Percentiles rank a stretch among this genome's conserved stretches.
Conservation (phyloP, 1,139 yeast species). For the Yamadazyma friedrichii region DNA sequence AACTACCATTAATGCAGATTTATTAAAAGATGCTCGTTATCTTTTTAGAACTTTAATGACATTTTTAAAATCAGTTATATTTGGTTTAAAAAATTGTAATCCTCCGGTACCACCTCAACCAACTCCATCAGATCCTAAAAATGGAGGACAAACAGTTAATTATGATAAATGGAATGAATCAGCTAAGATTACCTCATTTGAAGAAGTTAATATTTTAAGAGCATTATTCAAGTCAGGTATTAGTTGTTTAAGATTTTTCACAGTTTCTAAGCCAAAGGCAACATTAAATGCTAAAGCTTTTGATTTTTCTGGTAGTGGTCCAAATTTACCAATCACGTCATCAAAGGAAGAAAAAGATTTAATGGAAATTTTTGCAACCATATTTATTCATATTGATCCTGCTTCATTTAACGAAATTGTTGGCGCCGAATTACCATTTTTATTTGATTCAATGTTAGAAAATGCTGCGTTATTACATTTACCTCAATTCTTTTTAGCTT, state of each 20-base stretch:
- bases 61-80: slow-evolving; percentile 85
- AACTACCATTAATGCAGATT: slow-evolving; percentile 48
- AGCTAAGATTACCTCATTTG: slow-evolving; percentile 78
- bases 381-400: slow-evolving; percentile 91
- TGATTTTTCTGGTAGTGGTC: slow-evolving; percentile 69
- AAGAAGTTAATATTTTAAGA: slow-evolving; percentile 77
- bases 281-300: slow-evolving; percentile 46
- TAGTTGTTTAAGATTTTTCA: slow-evolving; percentile 73
- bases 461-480: slow-evolving; percentile 88
- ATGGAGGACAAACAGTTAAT: slow-evolving; percentile 55
- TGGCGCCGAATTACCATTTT: slow-evolving; percentile 72
- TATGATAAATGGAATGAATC: slow-evolving; percentile 77
- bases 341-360: slow-evolving; percentile 92
- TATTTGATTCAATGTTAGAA: slow-evolving; percentile 76
- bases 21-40: slow-evolving; percentile 83
- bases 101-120: slow-evolving; percentile 73
- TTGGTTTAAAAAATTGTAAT: slow-evolving; percentile 86
- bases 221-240: slow-evolving; percentile 83
- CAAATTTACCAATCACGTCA: slow-evolving; percentile 79
- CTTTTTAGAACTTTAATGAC: slow-evolving; percentile 87
- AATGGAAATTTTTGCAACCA: slow-evolving; percentile 94
- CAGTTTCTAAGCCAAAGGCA: slow-evolving; percentile 51
- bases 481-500: slow-evolving; percentile 91
- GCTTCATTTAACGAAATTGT: slow-evolving; percentile 94
- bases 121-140: slow-evolving; percentile 52